Percentiles rank a stretch among this genome's conserved stretches.
These are phyloP conservation scores for Salisapilia sapeloensis DNA, from an alignment of 352 stramenopile species.

Conservation along the genomic window DNA sequence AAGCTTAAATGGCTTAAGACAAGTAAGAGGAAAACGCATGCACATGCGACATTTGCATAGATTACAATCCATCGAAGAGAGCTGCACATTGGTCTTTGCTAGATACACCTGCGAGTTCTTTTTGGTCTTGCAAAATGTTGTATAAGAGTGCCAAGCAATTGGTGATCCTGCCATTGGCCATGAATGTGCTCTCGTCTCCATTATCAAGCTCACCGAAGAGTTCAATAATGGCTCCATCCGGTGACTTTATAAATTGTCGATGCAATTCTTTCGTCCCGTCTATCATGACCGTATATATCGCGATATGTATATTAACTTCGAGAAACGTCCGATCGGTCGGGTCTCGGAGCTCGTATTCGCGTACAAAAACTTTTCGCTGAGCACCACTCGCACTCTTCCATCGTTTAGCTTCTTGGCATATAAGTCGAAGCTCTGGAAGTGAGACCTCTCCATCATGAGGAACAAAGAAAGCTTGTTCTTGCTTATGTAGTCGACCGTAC, in stretches of 20 bases:
- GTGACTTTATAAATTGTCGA: constrained; percentile 75
- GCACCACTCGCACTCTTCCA: constrained; percentile 43
- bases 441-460: constrained; percentile 82
- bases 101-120: too few relatives aligned
- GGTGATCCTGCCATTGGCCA: constrained; percentile 7
- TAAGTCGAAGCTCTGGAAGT: constrained; percentile 39
- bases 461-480: constrained; percentile 64
- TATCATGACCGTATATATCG: constrained; percentile 64
- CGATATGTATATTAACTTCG: constrained; percentile 59
- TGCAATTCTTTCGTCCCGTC: constrained; percentile 39
- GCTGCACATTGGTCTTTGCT: too few relatives aligned
- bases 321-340: constrained; percentile 38
- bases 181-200: constrained; percentile 15
- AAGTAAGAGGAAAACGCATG: too few relatives aligned
- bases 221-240: constrained; percentile 75
- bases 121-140: constrained; percentile 36
- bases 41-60: too few relatives aligned
- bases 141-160: constrained; percentile 25
- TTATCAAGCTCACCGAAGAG: constrained; percentile 50
- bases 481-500: constrained; percentile 59
- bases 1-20: too few relatives aligned
- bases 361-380: constrained; percentile 62
- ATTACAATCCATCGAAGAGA: too few relatives aligned
- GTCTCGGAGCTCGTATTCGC: constrained; percentile 63
- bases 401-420: constrained; percentile 34